Conservation (phyloP, 176 grass and related monocot species). For the Eragrostis curvula region DNA sequence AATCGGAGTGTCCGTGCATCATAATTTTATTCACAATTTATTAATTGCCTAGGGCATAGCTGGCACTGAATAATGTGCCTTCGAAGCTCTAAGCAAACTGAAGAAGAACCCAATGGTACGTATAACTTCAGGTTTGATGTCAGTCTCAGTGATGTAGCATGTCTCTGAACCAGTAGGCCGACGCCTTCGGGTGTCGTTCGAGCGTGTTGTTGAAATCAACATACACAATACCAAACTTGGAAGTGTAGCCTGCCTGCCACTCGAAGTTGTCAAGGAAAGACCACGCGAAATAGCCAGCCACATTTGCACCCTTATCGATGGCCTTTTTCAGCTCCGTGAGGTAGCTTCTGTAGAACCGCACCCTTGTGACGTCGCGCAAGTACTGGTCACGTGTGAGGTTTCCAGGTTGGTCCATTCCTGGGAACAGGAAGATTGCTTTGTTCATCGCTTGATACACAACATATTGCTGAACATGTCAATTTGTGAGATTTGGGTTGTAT, state of each 20-base stretch:
- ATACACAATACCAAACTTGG: conserved; percentile 67
- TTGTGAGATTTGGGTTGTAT: background rate
- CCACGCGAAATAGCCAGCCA: conserved; percentile 74
- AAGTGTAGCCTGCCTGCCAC: conserved; percentile 56
- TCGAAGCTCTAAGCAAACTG: background rate
- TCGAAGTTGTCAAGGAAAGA: conserved; percentile 78
- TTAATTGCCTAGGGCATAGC: background rate
- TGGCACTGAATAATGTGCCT: conserved; percentile 14
- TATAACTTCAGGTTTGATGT: conserved; percentile 2
- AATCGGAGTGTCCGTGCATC: background rate
- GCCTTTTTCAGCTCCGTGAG: conserved; percentile 52
- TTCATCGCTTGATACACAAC: background rate
- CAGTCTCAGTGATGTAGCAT: conserved; percentile 38
- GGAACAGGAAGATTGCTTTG: background rate
- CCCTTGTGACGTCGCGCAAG: conserved; percentile 44
- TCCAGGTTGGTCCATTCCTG: conserved; percentile 76
- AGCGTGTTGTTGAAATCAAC: conserved; percentile 51
- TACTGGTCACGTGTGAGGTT: conserved; percentile 53
- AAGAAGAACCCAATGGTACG: conserved; percentile 10
- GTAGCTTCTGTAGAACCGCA: conserved; percentile 63
- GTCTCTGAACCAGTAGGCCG: conserved; percentile 69
- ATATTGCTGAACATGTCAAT: background rate
- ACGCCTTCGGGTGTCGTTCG: conserved; percentile 59
- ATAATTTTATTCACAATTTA: conserved; percentile 32
- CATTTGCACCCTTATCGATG: conserved; percentile 58